Conservation (phyloP, 2,329 filamentous ascomycete genomes). For the Phaeosphaeria sp. region DNA sequence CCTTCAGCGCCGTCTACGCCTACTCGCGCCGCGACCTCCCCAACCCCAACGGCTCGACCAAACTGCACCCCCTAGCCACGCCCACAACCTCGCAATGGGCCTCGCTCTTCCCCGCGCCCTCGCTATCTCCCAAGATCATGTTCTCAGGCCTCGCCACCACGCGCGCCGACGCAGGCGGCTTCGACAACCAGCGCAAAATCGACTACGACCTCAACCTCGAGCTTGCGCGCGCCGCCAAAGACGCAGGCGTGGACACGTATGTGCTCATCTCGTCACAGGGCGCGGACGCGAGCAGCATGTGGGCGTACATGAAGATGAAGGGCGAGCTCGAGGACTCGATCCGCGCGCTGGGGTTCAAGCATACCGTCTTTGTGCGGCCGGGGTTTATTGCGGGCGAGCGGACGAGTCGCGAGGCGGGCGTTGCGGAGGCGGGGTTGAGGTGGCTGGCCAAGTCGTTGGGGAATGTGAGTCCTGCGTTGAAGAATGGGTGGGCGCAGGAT, state of each 20-base stretch:
- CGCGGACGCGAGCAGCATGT: slow-evolving; percentile 57
- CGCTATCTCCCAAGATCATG: slow-evolving; percentile 69
- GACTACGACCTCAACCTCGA: slow-evolving; percentile 87
- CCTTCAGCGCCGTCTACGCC: slow-evolving; percentile 64
- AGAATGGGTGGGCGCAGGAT: slow-evolving; percentile 76
- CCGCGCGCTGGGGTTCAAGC: slow-evolving; percentile 74
- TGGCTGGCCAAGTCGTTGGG: slow-evolving; percentile 64
- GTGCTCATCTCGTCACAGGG: slow-evolving; percentile 73
- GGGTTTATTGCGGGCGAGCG: slow-evolving; percentile 77
- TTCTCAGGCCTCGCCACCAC: slow-evolving; percentile 85
- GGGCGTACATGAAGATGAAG: slow-evolving; percentile 76
- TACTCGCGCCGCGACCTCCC: slow-evolving; percentile 71
- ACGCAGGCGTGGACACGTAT: slow-evolving; percentile 73
- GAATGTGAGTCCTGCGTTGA: slow-evolving; percentile 51
- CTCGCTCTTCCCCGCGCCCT: slow-evolving; percentile 58
- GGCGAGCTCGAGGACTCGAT: slow-evolving; percentile 83
- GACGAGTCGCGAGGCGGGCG: slow-evolving; percentile 2
- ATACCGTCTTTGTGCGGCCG: slow-evolving; percentile 75
- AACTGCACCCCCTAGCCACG: slow-evolving; percentile 71
- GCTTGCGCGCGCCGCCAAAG: slow-evolving; percentile 76
- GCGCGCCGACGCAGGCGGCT: slow-evolving; percentile 72
- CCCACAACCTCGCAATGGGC: slow-evolving; percentile 73
- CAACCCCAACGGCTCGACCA: slow-evolving; percentile 56
- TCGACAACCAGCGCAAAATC: slow-evolving; percentile 83
- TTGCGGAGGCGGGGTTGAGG: slow-evolving; percentile 62